phyloP scores from a whole-genome alignment of 2,329 filamentous ascomycete genomes.

The Nannizzia gypsea region DNA sequence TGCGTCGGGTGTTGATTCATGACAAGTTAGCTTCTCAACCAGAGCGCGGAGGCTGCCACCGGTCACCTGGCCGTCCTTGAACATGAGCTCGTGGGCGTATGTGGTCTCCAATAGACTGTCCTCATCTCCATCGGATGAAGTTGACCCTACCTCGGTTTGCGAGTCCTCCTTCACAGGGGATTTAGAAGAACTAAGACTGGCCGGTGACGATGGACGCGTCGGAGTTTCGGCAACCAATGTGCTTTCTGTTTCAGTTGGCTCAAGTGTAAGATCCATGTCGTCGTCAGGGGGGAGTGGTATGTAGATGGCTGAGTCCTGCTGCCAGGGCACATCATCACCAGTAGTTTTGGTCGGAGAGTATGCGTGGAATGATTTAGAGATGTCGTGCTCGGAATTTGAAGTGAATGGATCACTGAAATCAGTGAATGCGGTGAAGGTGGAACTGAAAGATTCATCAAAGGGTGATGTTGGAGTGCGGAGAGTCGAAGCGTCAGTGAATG shows the following conservation, averaged over 20 bases:
- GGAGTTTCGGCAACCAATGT: constrained; percentile 9
- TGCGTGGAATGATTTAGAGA: constrained; percentile 1
- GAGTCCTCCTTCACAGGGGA: constrained; percentile 58
- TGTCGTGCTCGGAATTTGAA: constrained; percentile 9
- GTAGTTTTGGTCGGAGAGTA: constrained; percentile 4
- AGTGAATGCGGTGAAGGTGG: constrained; percentile 11
- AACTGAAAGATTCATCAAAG: constrained; percentile 15
- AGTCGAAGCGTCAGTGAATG: constrained; percentile 24
- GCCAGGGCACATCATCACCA: background rate
- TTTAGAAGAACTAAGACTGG: constrained; percentile 59
- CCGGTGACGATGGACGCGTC: background rate
- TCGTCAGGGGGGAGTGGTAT: constrained; percentile 21
- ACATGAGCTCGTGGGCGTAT: constrained; percentile 81
- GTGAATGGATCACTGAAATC: constrained; percentile 14
- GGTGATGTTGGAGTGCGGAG: constrained; percentile 22
- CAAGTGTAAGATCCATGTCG: background rate
- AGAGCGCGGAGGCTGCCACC: constrained; percentile 82
- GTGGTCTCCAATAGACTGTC: constrained; percentile 81
- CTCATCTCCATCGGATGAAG: constrained; percentile 64
- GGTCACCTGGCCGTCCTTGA: constrained; percentile 89
- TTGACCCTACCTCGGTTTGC: constrained; percentile 48
- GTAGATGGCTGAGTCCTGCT: constrained; percentile 21
- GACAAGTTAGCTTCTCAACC: constrained; percentile 86
- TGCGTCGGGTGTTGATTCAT: constrained; percentile 83
- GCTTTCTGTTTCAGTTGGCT: constrained; percentile 22